Conservation (phyloP, 2,329 filamentous ascomycete species). For the Chrysosphaeria jannelii region DNA sequence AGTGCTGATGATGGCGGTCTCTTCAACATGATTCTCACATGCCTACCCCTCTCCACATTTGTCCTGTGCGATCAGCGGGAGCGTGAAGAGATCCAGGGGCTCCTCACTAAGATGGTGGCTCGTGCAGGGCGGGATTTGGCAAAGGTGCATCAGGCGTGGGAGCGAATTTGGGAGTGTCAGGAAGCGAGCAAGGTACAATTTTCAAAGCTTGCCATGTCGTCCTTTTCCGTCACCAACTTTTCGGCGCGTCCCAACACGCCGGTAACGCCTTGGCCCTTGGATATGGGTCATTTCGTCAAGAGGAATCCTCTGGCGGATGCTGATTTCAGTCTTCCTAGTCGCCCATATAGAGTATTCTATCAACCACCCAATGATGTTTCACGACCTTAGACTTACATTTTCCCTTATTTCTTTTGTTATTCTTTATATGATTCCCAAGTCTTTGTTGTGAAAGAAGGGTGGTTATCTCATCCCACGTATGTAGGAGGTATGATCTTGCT, state of each 20-base stretch:
- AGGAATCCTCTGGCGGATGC: slow-evolving; percentile 36
- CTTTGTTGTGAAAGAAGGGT: too few relatives aligned
- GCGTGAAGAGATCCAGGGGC: slow-evolving; percentile 51
- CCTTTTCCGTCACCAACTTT: too few relatives aligned
- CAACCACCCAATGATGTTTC: slow-evolving; percentile 35
- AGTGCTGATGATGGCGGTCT: slow-evolving; percentile 60
- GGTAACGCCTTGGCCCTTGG: neutral
- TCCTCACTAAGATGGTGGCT: slow-evolving; percentile 44
- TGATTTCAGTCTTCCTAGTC: slow-evolving; percentile 48
- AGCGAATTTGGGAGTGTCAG: too few relatives aligned
- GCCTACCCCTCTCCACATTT: slow-evolving; percentile 47
- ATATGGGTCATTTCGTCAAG: neutral
- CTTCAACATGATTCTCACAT: slow-evolving; percentile 48
- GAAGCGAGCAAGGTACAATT: too few relatives aligned
- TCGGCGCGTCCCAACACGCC: too few relatives aligned
- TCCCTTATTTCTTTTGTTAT: too few relatives aligned
- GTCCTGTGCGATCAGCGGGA: slow-evolving; percentile 37
- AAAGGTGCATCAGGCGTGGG: slow-evolving; percentile 46
- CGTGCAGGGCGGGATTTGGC: slow-evolving; percentile 55
- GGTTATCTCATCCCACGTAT: too few relatives aligned
- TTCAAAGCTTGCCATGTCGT: too few relatives aligned
- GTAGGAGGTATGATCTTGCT: too few relatives aligned
- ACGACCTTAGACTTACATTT: too few relatives aligned
- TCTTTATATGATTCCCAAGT: neutral
- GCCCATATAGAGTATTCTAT: slow-evolving; percentile 59